A percentile compares a stretch with the other conserved stretches of the same genome.
Conservation (phyloP, 108 stramenopile genomes). For the Fragilaria crotonensis region DNA sequence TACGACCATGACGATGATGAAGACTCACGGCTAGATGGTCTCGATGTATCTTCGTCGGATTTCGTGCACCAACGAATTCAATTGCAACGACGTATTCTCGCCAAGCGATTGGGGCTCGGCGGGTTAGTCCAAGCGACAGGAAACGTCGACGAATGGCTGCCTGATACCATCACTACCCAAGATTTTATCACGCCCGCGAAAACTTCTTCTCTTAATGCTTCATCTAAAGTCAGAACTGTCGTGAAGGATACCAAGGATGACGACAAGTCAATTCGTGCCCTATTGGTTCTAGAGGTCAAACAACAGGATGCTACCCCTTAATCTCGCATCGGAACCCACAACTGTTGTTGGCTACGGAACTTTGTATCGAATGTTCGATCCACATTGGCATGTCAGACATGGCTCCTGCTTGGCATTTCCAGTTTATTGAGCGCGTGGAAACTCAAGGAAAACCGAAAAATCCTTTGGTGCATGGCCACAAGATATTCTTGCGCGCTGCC, state of each 20-base stretch:
- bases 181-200: background rate
- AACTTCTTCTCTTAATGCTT: background rate
- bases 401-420: constrained; percentile 72
- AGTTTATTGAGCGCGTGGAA: constrained; percentile 71
- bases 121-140: constrained; percentile 38
- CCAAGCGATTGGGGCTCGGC: constrained; percentile 55
- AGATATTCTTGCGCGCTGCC: constrained; percentile 60
- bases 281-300: constrained; percentile 44
- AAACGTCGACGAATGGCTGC: constrained; percentile 3
- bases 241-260: no score
- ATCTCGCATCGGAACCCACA: constrained; percentile 61
- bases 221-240: constrained; percentile 4
- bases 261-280: constrained; percentile 29
- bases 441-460: no score
- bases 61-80: constrained; percentile 42
- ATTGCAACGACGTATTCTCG: constrained; percentile 67
- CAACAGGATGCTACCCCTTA: constrained; percentile 10
- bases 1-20: constrained; percentile 40
- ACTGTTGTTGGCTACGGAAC: constrained; percentile 62
- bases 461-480: constrained; percentile 71
- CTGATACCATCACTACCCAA: constrained; percentile 2
- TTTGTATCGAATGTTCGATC: constrained; percentile 78
- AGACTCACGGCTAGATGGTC: constrained; percentile 20
- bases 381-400: constrained; percentile 76
- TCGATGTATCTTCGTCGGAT: constrained; percentile 26